phyloP scores from a whole-genome alignment of 768 basidiomycete genomes.

The Epithele typhae region DNA sequence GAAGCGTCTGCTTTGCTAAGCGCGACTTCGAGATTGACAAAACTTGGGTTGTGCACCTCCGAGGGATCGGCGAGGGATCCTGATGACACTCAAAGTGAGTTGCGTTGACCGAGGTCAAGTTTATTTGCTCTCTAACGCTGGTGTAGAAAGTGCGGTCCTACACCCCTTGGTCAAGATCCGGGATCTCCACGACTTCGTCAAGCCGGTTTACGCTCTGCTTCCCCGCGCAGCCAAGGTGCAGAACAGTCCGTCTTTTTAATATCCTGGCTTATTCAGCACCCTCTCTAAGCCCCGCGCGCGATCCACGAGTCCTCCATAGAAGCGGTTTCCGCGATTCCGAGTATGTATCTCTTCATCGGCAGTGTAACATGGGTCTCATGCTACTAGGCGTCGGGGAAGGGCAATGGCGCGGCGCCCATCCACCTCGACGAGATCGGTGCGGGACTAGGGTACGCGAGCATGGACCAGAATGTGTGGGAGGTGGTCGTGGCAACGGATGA shows the following conservation, averaged over 20 bases:
- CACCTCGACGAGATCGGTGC: slow-evolving; percentile 86
- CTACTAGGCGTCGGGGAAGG: slow-evolving; percentile 69
- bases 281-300: slow-evolving; percentile 81
- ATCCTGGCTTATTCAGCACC: slow-evolving; percentile 52
- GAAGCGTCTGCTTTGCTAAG: slow-evolving; percentile 73
- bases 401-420: slow-evolving; percentile 58
- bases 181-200: slow-evolving; percentile 74
- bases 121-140: neutral
- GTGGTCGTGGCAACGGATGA: slow-evolving; percentile 89
- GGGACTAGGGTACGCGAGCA: slow-evolving; percentile 77
- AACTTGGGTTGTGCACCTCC: slow-evolving; percentile 90
- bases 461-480: slow-evolving; percentile 68
- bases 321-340: slow-evolving; percentile 79
- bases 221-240: slow-evolving; percentile 77
- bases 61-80: slow-evolving; percentile 72
- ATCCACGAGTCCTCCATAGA: slow-evolving; percentile 83
- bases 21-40: slow-evolving; percentile 63
- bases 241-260: slow-evolving; percentile 75
- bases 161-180: slow-evolving; percentile 82
- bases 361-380: slow-evolving; percentile 80
- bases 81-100: slow-evolving; percentile 86
- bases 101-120: neutral
- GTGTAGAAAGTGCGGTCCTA: slow-evolving; percentile 74
- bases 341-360: slow-evolving; percentile 74
- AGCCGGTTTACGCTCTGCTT: slow-evolving; percentile 52